Base-by-base conservation (phyloP, 1,284 basidiomycete genomes). In the Xerocomus cyaneibrunnescens region DNA sequence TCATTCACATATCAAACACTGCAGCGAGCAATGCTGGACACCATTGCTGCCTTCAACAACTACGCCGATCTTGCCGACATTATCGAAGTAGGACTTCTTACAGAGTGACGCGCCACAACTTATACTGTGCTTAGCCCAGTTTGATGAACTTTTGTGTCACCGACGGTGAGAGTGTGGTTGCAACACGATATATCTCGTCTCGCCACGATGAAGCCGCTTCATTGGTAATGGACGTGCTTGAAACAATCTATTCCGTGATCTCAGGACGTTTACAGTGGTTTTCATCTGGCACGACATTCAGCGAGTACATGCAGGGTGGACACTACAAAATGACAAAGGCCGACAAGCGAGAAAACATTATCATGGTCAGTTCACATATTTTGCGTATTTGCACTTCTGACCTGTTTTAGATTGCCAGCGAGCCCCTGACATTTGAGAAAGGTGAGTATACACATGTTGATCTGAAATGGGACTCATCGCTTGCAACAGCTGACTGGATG, bases 91-190 rank as follows among this genome's bases (percentile, higher is more conserved):
- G 37, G 72, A 63, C 25, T 25, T 6, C 17, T 35, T 36, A 27
- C 42, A 36, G 13, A n/a, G 34, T 19, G 35, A 45, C 17, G 25
- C 30, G 23, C 30, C 19, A 22, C 17, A n/a, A 37, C 48, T 66
- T 23, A 63, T 25, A 16, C 10, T 23, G 37, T 45, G 22, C 22
- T 45, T 65, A 94, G 80, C 95, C 95, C 13, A 92, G 89, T 60
- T 72, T 98, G 53, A 84, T 96, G 87, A 99, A 98, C 68, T 99
- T 97, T 67, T 95, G 93, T 62, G 88, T 98, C 23, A 94, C 94
- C 2, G 96, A 98, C 65, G 96, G 96, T 2, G 82, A 92, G 62
- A 92, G 87, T 41, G 92, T 99, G 14, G 84, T 99, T 14, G 95
- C 91, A 8, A 97, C 94, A 2, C 83, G 96, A 38, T 99, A 99